Evolutionary conservation across 2,329 filamentous ascomycete genomes (phyloP).

Genomic region (Aquanectria penicillioides): DNA sequence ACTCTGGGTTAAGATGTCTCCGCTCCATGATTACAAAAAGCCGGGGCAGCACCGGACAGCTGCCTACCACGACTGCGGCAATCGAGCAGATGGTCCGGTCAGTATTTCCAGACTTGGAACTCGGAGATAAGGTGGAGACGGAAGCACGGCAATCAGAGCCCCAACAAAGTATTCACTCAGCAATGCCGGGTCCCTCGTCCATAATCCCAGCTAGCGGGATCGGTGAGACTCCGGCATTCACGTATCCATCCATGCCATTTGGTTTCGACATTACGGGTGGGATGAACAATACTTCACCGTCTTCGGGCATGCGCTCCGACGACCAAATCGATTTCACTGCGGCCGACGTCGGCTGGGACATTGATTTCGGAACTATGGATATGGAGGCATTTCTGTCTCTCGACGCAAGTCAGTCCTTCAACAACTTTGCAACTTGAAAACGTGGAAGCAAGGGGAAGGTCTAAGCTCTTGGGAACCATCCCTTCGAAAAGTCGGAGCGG

Average conservation of each 20-base stretch:
- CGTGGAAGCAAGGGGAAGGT: background rate
- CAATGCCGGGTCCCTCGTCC: constrained; percentile 32
- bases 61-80: constrained; percentile 37
- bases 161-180: constrained; percentile 23
- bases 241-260: constrained; percentile 44
- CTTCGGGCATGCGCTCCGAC: constrained; percentile 29
- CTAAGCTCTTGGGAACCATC: background rate
- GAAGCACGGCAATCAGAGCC: constrained; percentile 27
- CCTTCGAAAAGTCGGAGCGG: background rate
- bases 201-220: constrained; percentile 16
- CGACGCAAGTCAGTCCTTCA: constrained; percentile 40
- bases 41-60: constrained; percentile 30
- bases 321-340: constrained; percentile 42
- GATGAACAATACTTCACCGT: constrained; percentile 34
- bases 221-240: constrained; percentile 34
- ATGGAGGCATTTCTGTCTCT: constrained; percentile 47
- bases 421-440: constrained; percentile 36
- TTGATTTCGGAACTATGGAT: constrained; percentile 46
- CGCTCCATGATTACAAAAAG: constrained; percentile 45
- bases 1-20: constrained; percentile 48
- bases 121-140: constrained; percentile 32
- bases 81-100: constrained; percentile 45
- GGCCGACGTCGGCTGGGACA: constrained; percentile 43
- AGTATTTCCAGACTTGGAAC: constrained; percentile 40
- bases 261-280: constrained; percentile 38